These are phyloP conservation scores for Amyloporia xantha DNA, from an alignment of 768 basidiomycete species.

Conservation along the genomic window DNA sequence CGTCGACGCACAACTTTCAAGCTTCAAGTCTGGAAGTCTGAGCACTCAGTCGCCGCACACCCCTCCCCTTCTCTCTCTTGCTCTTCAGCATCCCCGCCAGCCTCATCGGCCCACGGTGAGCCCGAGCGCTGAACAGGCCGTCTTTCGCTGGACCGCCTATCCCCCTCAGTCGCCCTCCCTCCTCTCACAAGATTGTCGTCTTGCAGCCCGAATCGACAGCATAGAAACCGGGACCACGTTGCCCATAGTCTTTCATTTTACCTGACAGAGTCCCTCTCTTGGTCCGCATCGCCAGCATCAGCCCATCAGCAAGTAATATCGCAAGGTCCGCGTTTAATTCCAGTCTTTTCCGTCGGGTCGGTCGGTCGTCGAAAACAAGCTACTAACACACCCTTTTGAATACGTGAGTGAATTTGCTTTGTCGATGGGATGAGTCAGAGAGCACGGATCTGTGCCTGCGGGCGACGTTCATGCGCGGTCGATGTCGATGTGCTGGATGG, in stretches of 20 bases:
- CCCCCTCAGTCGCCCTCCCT: conserved; percentile 5
- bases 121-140: conserved; percentile 12
- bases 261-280: conserved; percentile 12
- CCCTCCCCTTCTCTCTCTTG: conserved; percentile 11
- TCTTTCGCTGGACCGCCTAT: conserved; percentile 10
- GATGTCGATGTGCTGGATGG: conserved; percentile 5
- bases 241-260: conserved; percentile 19
- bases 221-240: conserved; percentile 15
- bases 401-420: conserved; percentile 4
- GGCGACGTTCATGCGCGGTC: conserved; percentile 5
- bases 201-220: conserved; percentile 10
- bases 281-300: conserved; percentile 15
- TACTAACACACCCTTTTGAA: conserved; percentile 2
- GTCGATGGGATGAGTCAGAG: conserved; percentile 5
- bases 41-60: conserved; percentile 14
- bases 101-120: conserved; percentile 5
- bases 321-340: conserved; percentile 20
- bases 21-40: conserved; percentile 22
- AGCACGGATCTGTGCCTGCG: conserved; percentile 7
- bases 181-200: conserved; percentile 6
- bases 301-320: conserved; percentile 14
- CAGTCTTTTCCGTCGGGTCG: conserved; percentile 6
- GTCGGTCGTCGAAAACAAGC: conserved; percentile 11
- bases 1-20: conserved; percentile 7
- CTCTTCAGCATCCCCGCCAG: conserved; percentile 8